These are phyloP conservation scores for Simplicillium aogashimaense DNA, from an alignment of 2,329 filamentous ascomycete species.

Conservation along the genomic window DNA sequence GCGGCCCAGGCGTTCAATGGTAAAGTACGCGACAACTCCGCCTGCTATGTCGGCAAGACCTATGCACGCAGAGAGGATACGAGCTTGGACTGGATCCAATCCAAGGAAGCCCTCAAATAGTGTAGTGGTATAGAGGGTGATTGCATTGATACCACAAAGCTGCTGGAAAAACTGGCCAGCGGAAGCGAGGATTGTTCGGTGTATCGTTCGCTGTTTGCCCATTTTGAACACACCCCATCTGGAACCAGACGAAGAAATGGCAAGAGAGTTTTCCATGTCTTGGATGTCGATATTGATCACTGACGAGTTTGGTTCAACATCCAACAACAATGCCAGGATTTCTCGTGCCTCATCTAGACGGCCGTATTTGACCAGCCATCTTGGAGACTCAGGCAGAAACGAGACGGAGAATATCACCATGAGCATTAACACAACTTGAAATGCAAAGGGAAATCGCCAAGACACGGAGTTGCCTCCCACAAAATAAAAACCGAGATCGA, in stretches of 20 bases:
- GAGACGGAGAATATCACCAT: constrained; percentile 25
- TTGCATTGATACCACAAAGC: constrained; percentile 14
- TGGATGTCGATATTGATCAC: constrained; percentile 1
- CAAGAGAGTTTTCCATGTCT: constrained; percentile 3
- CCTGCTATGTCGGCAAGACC: constrained; percentile 21
- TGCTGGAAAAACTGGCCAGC: constrained; percentile 12
- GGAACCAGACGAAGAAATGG: constrained; percentile 1
- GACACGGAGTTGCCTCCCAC: constrained; percentile 3
- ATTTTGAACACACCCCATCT: constrained; percentile 4
- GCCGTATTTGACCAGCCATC: constrained; percentile 24
- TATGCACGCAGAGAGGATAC: constrained; percentile 13
- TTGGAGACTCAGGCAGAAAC: constrained; percentile 28
- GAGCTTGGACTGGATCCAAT: constrained; percentile 11
- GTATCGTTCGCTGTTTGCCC: constrained; percentile 4
- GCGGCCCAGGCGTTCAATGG: constrained; percentile 16
- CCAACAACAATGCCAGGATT: constrained; percentile 30
- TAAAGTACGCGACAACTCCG: constrained; percentile 15
- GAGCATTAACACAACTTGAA: constrained; percentile 35
- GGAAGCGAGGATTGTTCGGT: constrained; percentile 4
- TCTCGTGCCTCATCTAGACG: constrained; percentile 30
- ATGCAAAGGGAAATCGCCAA: constrained; percentile 41
- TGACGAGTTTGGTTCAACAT: not conserved
- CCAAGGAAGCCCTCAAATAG: constrained; percentile 15
- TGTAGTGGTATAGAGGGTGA: constrained; percentile 16
- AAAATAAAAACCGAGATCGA: constrained; percentile 29